Evolutionary conservation across 2,329 filamentous ascomycete species (phyloP).

Genomic region (Colletotrichum incanum): DNA sequence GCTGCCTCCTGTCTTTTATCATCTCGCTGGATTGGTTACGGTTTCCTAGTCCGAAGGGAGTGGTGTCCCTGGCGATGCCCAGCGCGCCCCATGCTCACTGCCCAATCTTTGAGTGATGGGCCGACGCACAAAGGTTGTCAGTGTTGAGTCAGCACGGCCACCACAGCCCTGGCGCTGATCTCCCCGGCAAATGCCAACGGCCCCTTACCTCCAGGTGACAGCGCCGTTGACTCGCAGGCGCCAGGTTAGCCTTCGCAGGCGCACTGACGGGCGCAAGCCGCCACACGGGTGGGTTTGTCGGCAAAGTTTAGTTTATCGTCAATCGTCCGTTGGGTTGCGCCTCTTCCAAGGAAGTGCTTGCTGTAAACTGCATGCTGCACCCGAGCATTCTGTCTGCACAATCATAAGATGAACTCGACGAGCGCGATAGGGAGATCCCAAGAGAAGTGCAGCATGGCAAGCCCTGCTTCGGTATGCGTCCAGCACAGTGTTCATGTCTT

Average conservation of each 20-base stretch:
- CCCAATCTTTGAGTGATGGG: conserved; percentile 29
- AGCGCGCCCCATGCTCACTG: conserved; percentile 12
- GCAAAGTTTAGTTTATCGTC: conserved; percentile 36
- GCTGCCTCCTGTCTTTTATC: conserved; percentile 13
- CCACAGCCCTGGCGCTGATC: conserved; percentile 36
- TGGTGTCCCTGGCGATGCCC: conserved; percentile 2
- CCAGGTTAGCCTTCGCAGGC: conserved; percentile 17
- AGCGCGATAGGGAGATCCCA: conserved; percentile 28
- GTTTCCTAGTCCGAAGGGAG: conserved; percentile 11
- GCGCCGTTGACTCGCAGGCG: conserved; percentile 40
- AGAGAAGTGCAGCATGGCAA: conserved; percentile 24
- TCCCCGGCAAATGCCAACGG: conserved; percentile 32
- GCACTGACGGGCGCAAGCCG: conserved; percentile 39
- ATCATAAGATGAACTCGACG: conserved; percentile 38
- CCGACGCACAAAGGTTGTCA: conserved; percentile 32
- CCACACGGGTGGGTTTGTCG: conserved; percentile 31
- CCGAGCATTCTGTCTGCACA: conserved; percentile 11
- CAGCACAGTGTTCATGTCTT: conserved; percentile 20
- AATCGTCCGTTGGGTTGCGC: conserved; percentile 17
- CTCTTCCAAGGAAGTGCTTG: conserved; percentile 38
- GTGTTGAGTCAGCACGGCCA: conserved; percentile 40
- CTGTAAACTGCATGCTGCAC: conserved; percentile 21
- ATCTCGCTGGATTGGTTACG: conserved; percentile 24
- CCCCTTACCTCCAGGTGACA: conserved; percentile 30
- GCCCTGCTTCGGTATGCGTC: conserved; percentile 25